Base-by-base conservation (phyloP, 2,329 filamentous ascomycete genomes). In the Zasmidium cellare region DNA sequence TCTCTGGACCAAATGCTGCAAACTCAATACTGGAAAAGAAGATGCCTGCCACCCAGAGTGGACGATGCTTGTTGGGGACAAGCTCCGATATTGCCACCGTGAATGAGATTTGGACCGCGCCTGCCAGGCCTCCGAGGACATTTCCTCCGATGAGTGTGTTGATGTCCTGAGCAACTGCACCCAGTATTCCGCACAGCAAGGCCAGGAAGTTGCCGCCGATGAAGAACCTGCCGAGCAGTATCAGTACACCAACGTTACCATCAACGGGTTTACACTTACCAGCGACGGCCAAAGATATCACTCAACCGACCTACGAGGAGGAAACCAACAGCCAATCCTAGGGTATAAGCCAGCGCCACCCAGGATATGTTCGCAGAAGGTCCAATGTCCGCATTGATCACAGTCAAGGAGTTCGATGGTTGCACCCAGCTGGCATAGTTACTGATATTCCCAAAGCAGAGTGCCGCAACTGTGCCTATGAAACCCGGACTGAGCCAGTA, bases 1-100 rank as follows among this genome's bases (percentile, higher is more conserved):
- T 78, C 46, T 80, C 68, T 18, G 78, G 78, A 0, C 79, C 80
- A 56, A 78, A 77, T 24, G 75, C 72, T 55, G 76, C 75, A 58
- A 75, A 77, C 12, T 75, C 75, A 22, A 77, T 60, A 23, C 73
- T 75, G 1, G 72, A 73, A 16, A 77, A 65, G 58, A 79, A 77
- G 28, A 77, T 72, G 46, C 75, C 57, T 1, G 71, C 71, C 20
- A 74, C 69, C 57, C 75, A 69, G 6, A 70, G 69, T 12, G 76
- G 71, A 41, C 59, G 59, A 19, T 57, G 54, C 47, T 62, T 62
- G 50, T 62, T 62, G 3, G 59, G 59, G 9, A 62, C 57, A 16
- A 62, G 50, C 45, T 62, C 59, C 1, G 56, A 53, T 14, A 62
- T 56, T 16, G 53, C 53, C 16, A 62, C 48, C 7, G 56, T 53